Evolutionary conservation across 2,329 filamentous ascomycete genomes (phyloP).

Genomic region (Exophiala sp.): DNA sequence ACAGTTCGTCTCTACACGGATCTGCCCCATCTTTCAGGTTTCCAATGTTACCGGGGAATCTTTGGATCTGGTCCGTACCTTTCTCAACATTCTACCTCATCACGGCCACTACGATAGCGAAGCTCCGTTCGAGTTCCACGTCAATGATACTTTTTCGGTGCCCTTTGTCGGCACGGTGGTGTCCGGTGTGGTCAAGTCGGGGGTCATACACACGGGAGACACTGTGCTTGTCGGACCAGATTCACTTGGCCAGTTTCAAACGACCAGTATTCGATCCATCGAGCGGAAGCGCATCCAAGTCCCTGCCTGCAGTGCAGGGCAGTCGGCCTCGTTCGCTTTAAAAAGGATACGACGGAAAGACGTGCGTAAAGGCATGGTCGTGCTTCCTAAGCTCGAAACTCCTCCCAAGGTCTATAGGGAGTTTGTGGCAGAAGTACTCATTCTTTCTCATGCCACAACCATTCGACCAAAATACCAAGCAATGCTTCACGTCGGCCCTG

Average conservation of each 20-base stretch:
- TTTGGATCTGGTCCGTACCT: constrained; percentile 81
- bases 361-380: constrained; percentile 96
- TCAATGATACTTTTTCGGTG: constrained; percentile 97
- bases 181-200: constrained; percentile 82
- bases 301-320: constrained; percentile 79
- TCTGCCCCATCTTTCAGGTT: constrained; percentile 95
- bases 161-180: constrained; percentile 96
- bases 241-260: constrained; percentile 79
- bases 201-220: constrained; percentile 86
- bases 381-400: constrained; percentile 74
- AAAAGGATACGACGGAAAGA: constrained; percentile 84
- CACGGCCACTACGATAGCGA: constrained; percentile 86
- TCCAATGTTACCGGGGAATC: constrained; percentile 95
- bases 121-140: constrained; percentile 85
- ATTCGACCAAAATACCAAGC: constrained; percentile 97
- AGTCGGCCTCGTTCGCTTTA: constrained; percentile 86
- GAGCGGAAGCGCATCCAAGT: constrained; percentile 89
- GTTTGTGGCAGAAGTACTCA: constrained; percentile 82
- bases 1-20: constrained; percentile 89
- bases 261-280: constrained; percentile 83
- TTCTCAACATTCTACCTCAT: constrained; percentile 90
- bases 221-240: constrained; percentile 84
- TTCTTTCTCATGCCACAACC: constrained; percentile 90
- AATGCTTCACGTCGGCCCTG: constrained; percentile 93
- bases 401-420: constrained; percentile 68